These are phyloP conservation scores for Gossypium mustelinum DNA, from an alignment of 345 rosid genomes.

Conservation along the genomic window DNA sequence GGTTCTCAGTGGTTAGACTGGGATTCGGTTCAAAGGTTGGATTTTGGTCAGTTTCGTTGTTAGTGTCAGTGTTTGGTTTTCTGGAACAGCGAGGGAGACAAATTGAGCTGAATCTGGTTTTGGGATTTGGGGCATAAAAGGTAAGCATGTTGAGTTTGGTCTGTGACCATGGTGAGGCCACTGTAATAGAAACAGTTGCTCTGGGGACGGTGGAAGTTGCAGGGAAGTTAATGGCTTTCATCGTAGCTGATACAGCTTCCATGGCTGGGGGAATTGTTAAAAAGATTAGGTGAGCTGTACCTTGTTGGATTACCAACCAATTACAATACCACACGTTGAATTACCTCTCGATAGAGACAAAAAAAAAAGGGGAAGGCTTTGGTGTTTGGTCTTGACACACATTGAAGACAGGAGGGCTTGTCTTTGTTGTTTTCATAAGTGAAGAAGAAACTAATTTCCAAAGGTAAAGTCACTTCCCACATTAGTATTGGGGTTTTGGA, in stretches of 20 bases:
- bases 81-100: constrained; percentile 47
- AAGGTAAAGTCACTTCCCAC: neutral
- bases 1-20: constrained; percentile 5
- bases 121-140: constrained; percentile 16
- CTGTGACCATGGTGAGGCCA: constrained; percentile 25
- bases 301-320: neutral
- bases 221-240: constrained; percentile 31
- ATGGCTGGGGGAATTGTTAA: neutral
- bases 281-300: neutral
- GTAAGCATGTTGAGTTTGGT: constrained; percentile 20
- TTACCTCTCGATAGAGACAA: neutral
- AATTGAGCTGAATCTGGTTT: constrained; percentile 17
- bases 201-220: constrained; percentile 22
- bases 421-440: neutral
- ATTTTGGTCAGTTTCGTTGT: constrained; percentile 27
- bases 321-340: constrained; percentile 1
- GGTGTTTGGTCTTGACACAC: neutral
- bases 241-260: constrained; percentile 14
- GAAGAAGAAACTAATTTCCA: neutral
- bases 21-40: constrained; percentile 19
- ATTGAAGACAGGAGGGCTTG: neutral
- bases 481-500: neutral
- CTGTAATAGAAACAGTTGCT: constrained; percentile 13
- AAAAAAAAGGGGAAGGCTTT: neutral
- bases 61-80: constrained; percentile 34